Conservation (phyloP, 345 rosid species). For the Syzygium aromaticum region DNA sequence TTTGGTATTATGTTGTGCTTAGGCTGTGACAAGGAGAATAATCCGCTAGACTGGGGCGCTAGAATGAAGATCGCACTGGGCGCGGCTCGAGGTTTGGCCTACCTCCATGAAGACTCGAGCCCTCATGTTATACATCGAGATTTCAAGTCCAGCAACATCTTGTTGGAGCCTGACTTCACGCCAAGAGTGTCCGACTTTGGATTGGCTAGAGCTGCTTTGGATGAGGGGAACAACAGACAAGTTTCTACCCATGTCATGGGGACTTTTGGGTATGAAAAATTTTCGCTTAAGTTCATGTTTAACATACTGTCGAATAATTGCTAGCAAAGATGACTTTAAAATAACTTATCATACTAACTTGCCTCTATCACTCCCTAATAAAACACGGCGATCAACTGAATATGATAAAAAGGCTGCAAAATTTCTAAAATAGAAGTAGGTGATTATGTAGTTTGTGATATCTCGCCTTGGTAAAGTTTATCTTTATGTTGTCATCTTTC, state of each 20-base stretch:
- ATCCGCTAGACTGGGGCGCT: constrained; percentile 57
- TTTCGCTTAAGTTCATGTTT: not conserved
- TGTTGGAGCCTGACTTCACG: constrained; percentile 60
- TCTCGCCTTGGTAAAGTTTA: not conserved
- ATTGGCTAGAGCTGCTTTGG: constrained; percentile 60
- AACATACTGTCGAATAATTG: not conserved
- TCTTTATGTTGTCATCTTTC: not conserved
- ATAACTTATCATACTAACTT: not conserved
- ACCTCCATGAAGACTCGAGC: constrained; percentile 70
- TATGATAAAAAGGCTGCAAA: not conserved
- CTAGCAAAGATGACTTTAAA: not conserved
- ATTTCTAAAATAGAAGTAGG: not conserved
- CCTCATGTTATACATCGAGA: constrained; percentile 69
- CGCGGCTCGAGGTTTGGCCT: constrained; percentile 76
- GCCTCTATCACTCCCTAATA: not conserved
- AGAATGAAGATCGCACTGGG: constrained; percentile 76
- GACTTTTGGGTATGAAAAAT: constrained; percentile 56
- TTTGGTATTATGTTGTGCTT: not conserved
- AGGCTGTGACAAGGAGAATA: constrained; percentile 44
- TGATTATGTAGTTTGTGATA: not conserved
- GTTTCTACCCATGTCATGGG: constrained; percentile 76
- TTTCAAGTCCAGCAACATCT: constrained; percentile 71
- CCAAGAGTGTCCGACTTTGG: constrained; percentile 79
- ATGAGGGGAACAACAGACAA: constrained; percentile 51
- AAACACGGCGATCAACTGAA: not conserved